Conservation (phyloP, 768 basidiomycete species). For the Termitomyces sp. region DNA sequence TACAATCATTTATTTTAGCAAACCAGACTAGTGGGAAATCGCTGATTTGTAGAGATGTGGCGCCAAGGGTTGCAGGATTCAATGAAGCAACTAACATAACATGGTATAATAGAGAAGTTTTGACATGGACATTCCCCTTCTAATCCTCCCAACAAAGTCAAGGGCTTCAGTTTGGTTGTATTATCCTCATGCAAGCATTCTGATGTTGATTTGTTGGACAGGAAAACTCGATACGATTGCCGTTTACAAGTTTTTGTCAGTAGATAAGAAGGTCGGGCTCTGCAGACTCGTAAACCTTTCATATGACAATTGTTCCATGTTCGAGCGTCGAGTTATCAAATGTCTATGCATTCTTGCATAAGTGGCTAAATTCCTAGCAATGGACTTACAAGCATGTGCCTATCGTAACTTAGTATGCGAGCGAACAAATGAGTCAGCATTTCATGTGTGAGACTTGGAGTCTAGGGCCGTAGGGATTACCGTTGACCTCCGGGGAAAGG, state of each 20-base stretch:
- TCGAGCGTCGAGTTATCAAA: neutral
- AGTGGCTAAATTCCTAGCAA: neutral
- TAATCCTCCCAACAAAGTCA: neutral
- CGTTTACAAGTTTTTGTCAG: neutral
- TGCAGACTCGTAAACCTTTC: neutral
- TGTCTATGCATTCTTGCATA: neutral
- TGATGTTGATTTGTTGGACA: neutral
- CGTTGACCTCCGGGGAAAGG: no score
- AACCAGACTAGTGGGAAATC: neutral
- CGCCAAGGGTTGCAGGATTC: neutral
- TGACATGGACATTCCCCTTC: neutral
- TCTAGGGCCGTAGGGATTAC: no score
- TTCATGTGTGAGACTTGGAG: neutral
- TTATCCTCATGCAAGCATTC: neutral
- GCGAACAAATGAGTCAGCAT: neutral
- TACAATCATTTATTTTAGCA: neutral
- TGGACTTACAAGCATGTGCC: neutral
- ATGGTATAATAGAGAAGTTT: neutral
- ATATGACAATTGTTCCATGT: neutral
- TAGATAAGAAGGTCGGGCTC: neutral
- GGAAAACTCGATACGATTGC: conserved; percentile 1
- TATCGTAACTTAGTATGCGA: neutral
- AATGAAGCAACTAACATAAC: neutral
- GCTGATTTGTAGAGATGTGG: neutral
- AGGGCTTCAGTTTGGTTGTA: conserved; percentile 3